Conservation (phyloP, 1,284 basidiomycete species). For the Agroathelia rolfsii region DNA sequence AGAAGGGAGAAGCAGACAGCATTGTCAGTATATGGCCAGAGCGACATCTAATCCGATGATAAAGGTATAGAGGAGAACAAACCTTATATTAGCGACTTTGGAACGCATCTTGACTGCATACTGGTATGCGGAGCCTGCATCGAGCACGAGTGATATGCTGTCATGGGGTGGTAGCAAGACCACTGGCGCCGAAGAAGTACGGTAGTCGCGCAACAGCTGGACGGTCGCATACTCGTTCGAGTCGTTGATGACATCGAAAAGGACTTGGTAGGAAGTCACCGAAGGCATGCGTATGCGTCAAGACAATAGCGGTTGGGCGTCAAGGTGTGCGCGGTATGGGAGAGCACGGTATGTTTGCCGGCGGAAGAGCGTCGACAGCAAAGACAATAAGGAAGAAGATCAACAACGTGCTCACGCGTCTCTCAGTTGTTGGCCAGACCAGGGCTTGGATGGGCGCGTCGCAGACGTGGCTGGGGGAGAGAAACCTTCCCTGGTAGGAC, state of each 20-base stretch:
- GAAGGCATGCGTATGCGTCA: slow-evolving; percentile 30
- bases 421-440: too few relatives aligned
- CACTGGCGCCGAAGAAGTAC: slow-evolving; percentile 40
- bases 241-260: slow-evolving; percentile 61
- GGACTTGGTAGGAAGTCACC: slow-evolving; percentile 48
- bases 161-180: slow-evolving; percentile 54
- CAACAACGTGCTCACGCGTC: too few relatives aligned
- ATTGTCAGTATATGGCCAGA: too few relatives aligned
- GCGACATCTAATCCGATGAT: too few relatives aligned
- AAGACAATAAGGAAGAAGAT: slow-evolving; percentile 18
- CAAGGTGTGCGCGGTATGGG: slow-evolving; percentile 13
- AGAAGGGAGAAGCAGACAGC: slow-evolving; percentile 7
- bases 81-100: slow-evolving; percentile 64
- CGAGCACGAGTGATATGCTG: slow-evolving; percentile 52
- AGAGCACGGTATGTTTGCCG: slow-evolving; percentile 11
- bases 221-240: slow-evolving; percentile 54
- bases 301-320: slow-evolving; percentile 11
- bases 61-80: too few relatives aligned
- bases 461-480: slow-evolving; percentile 27
- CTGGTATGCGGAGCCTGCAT: slow-evolving; percentile 56
- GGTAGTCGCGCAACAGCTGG: slow-evolving; percentile 56
- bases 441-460: slow-evolving; percentile 43
- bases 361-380: slow-evolving; percentile 10
- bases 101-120: slow-evolving; percentile 57
- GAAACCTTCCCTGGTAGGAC: too few relatives aligned